Evolutionary conservation across 169 alveolate genomes (phyloP).

Genomic region (Plasmodium berghei): DNA sequence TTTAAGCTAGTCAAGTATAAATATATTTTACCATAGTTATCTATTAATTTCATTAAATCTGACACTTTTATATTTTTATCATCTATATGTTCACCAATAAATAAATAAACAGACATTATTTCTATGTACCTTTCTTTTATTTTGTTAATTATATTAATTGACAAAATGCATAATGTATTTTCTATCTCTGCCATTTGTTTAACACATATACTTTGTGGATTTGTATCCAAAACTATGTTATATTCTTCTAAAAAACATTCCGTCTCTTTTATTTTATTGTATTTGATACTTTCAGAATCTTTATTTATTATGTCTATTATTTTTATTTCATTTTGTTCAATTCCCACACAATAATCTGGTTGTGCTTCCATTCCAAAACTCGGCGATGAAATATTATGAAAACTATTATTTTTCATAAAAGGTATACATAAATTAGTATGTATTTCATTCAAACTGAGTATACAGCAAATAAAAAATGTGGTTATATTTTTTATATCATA

Average conservation of each 20-base stretch:
- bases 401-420: not conserved
- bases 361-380: not conserved
- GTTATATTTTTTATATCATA: conserved; percentile 22
- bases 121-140: not conserved
- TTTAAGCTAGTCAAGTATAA: conserved; percentile 5
- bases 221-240: not conserved
- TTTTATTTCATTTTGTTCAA: no score
- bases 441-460: conserved; percentile 18
- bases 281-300: no score
- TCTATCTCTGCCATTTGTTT: not conserved
- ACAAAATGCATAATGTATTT: not conserved
- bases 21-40: conserved; percentile 23
- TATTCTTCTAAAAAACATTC: not conserved
- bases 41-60: conserved; percentile 26
- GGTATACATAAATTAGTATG: not conserved
- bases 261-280: not conserved
- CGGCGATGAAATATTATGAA: no score
- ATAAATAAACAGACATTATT: conserved; percentile 12
- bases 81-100: conserved; percentile 6
- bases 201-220: no score
- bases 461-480: conserved; percentile 11
- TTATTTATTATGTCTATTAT: no score
- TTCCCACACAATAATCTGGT: not conserved
- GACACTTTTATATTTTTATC: not conserved
- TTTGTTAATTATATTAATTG: not conserved